Percentiles rank a stretch among this genome's conserved stretches.
Conservation (phyloP, 1,139 yeast genomes). For the Saccharomycopsis phalli region DNA sequence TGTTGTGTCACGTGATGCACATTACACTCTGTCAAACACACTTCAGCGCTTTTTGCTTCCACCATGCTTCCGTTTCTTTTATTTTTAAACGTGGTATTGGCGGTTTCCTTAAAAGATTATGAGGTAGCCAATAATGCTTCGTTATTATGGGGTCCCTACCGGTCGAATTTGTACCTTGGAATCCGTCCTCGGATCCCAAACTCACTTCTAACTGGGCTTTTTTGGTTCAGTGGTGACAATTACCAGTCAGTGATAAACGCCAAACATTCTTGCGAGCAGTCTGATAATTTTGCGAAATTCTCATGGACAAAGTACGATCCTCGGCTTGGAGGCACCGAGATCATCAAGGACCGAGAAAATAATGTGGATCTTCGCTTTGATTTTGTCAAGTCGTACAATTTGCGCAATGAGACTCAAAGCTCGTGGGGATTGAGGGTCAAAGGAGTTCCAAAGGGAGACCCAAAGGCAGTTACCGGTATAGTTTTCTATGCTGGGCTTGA, state of each 20-base stretch:
- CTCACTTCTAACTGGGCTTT: constrained; percentile 69
- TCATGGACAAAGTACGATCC: constrained; percentile 90
- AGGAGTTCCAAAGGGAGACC: constrained; percentile 51
- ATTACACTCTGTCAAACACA: background rate
- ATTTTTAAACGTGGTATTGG: no score
- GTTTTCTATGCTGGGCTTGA: constrained; percentile 75
- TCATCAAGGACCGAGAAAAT: constrained; percentile 58
- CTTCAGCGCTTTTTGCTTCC: background rate
- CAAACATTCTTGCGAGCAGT: constrained; percentile 77
- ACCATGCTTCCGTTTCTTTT: background rate
- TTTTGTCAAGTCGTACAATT: constrained; percentile 61
- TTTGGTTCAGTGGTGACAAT: constrained; percentile 77
- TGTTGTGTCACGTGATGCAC: no score
- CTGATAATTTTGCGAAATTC: constrained; percentile 62
- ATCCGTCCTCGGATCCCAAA: constrained; percentile 73
- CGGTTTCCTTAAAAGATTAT: constrained; percentile 22
- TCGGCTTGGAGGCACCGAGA: constrained; percentile 75
- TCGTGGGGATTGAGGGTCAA: constrained; percentile 70
- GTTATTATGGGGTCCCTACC: constrained; percentile 84
- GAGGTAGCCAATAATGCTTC: constrained; percentile 33
- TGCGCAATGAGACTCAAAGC: constrained; percentile 35
- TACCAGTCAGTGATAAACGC: constrained; percentile 47
- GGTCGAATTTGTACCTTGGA: constrained; percentile 83
- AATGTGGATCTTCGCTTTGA: constrained; percentile 59
- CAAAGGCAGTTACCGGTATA: constrained; percentile 45